phyloP scores from a whole-genome alignment of 176 grass and related monocot genomes.

The Typha latifolia region DNA sequence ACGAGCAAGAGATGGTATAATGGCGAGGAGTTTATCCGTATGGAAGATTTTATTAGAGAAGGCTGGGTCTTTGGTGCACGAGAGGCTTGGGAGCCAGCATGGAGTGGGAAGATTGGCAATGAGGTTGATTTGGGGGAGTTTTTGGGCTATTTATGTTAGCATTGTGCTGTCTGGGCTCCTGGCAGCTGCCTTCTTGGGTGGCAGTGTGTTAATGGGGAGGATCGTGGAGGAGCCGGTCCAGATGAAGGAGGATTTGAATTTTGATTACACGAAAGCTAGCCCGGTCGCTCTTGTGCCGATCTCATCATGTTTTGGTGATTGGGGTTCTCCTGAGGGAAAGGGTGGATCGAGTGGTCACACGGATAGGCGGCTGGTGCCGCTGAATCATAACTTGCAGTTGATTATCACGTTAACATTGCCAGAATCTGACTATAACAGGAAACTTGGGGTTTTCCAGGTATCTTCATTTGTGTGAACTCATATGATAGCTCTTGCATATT shows the following conservation, averaged over 20 bases:
- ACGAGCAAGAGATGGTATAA: conserved; percentile 18
- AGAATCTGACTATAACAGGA: conserved; percentile 79
- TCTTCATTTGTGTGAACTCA: background rate
- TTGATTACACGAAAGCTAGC: conserved; percentile 81
- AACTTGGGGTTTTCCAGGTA: conserved; percentile 90
- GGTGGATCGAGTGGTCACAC: background rate
- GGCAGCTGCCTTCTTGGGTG: conserved; percentile 54
- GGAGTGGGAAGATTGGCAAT: conserved; percentile 24
- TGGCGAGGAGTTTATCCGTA: conserved; percentile 10
- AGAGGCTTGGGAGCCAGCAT: conserved; percentile 23
- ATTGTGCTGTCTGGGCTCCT: conserved; percentile 46
- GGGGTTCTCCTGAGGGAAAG: conserved; percentile 8
- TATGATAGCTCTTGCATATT: too few species aligned
- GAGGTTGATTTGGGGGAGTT: conserved; percentile 50
- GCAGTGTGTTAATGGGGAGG: conserved; percentile 38
- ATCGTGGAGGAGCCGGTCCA: conserved; percentile 63
- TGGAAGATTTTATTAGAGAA: conserved; percentile 18
- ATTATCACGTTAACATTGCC: conserved; percentile 65
- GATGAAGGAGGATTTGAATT: conserved; percentile 59
- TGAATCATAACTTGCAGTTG: conserved; percentile 61
- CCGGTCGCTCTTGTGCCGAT: conserved; percentile 50
- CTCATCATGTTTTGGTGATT: conserved; percentile 8
- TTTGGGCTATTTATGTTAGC: conserved; percentile 75
- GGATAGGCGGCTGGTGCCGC: conserved; percentile 31
- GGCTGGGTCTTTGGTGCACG: conserved; percentile 11